A percentile compares a stretch with the other conserved stretches of the same genome.
These are phyloP conservation scores for Hymenoscyphus scutula DNA, from an alignment of 2,329 filamentous ascomycete species.

Conservation along the genomic window DNA sequence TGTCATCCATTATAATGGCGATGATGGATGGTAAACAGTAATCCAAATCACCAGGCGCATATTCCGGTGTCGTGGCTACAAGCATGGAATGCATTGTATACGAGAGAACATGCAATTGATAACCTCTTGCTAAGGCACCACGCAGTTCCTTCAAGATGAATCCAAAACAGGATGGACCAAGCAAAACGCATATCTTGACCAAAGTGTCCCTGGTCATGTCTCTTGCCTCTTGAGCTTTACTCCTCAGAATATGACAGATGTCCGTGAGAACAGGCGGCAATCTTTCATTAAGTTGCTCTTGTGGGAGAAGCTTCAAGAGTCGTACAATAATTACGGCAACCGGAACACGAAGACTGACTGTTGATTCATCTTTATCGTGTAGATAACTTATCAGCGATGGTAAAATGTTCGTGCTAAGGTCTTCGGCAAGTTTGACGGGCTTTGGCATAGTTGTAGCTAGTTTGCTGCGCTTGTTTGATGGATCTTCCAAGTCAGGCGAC, in stretches of 20 bases:
- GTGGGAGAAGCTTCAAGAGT: constrained; percentile 75
- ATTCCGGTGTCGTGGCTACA: constrained; percentile 68
- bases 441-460: constrained; percentile 67
- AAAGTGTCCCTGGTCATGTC: constrained; percentile 90
- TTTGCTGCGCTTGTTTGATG: constrained; percentile 39
- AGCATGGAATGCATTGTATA: constrained; percentile 93
- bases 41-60: constrained; percentile 80
- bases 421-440: constrained; percentile 63
- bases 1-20: constrained; percentile 91
- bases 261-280: constrained; percentile 85
- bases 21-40: constrained; percentile 80
- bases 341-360: constrained; percentile 88
- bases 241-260: constrained; percentile 88
- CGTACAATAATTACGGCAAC: constrained; percentile 88
- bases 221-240: constrained; percentile 81
- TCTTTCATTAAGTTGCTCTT: constrained; percentile 67
- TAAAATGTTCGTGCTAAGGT: constrained; percentile 72
- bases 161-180: constrained; percentile 80
- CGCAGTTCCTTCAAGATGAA: constrained; percentile 93
- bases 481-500: constrained; percentile 29
- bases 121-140: constrained; percentile 77
- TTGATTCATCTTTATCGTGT: constrained; percentile 91
- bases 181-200: constrained; percentile 74
- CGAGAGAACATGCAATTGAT: constrained; percentile 91
- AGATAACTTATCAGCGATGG: constrained; percentile 80